phyloP scores from a whole-genome alignment of 768 basidiomycete genomes.

The Collybia nuda region DNA sequence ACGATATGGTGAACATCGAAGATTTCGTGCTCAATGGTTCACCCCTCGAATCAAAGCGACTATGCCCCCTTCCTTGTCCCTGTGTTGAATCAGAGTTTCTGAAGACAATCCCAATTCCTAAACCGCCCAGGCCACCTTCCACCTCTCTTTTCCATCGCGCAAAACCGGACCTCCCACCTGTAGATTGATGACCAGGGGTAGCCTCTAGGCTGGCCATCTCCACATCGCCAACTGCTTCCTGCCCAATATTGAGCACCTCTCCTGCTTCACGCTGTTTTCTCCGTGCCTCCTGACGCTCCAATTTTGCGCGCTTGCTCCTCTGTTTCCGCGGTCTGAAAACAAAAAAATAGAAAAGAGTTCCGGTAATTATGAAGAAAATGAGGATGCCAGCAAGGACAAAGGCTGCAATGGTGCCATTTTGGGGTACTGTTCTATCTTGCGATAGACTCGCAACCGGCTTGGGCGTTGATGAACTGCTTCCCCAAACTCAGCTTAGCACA shows the following conservation, averaged over 20 bases:
- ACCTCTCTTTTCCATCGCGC: slow-evolving; percentile 43
- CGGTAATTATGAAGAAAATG: slow-evolving; percentile 42
- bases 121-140: slow-evolving; percentile 28
- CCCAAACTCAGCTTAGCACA: not conserved
- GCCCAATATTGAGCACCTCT: slow-evolving; percentile 18
- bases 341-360: slow-evolving; percentile 41
- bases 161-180: slow-evolving; percentile 37
- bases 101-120: slow-evolving; percentile 39
- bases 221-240: slow-evolving; percentile 7
- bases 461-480: not conserved
- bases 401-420: slow-evolving; percentile 66
- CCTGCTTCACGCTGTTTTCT: slow-evolving; percentile 16
- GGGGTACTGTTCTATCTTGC: slow-evolving; percentile 12
- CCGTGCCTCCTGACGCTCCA: slow-evolving; percentile 8
- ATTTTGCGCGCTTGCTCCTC: slow-evolving; percentile 16
- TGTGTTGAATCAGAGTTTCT: slow-evolving; percentile 34
- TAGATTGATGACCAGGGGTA: slow-evolving; percentile 15
- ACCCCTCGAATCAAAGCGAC: slow-evolving; percentile 12
- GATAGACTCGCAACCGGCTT: not conserved
- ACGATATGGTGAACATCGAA: slow-evolving; percentile 21
- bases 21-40: slow-evolving; percentile 22
- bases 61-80: slow-evolving; percentile 16
- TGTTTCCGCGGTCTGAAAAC: slow-evolving; percentile 48
- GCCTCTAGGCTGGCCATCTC: slow-evolving; percentile 11
- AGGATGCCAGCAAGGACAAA: slow-evolving; percentile 58